Evolutionary conservation across 192 early-diverging fungal genomes (phyloP).

Genomic region (Entomortierella chlamydospora): DNA sequence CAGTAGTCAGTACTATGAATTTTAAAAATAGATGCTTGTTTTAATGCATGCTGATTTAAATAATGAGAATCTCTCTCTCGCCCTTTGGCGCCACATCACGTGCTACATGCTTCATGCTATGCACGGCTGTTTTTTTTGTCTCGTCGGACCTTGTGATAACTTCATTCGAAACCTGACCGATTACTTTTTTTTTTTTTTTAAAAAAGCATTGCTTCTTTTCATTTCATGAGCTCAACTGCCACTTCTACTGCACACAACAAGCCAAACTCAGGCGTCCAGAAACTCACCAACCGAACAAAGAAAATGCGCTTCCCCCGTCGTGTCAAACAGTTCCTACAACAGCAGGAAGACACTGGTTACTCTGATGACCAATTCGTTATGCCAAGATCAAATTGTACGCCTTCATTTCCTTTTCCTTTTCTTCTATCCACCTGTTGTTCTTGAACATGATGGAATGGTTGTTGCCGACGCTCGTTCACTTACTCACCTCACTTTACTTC

Average conservation of each 20-base stretch:
- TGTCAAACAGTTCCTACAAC: conserved; percentile 36
- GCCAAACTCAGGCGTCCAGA: conserved; percentile 28
- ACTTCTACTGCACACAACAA: conserved; percentile 24
- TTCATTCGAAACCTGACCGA: not conserved
- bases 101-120: not conserved
- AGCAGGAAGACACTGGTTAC: conserved; percentile 48
- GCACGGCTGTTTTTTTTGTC: no score
- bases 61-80: no score
- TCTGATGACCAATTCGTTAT: conserved; percentile 42
- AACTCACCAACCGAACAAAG: conserved; percentile 46
- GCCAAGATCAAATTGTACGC: conserved; percentile 20
- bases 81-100: no score
- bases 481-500: no score
- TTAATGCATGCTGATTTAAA: no score
- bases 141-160: no score
- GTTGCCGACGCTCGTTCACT: no score
- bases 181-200: not conserved
- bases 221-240: conserved; percentile 20
- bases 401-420: not conserved
- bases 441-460: no score
- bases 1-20: no score
- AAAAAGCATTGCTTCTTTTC: no score
- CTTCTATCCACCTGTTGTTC: no score
- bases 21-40: no score
- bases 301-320: conserved; percentile 55